phyloP scores from a whole-genome alignment of 1,139 yeast genomes.

The Taphrina pruni region DNA sequence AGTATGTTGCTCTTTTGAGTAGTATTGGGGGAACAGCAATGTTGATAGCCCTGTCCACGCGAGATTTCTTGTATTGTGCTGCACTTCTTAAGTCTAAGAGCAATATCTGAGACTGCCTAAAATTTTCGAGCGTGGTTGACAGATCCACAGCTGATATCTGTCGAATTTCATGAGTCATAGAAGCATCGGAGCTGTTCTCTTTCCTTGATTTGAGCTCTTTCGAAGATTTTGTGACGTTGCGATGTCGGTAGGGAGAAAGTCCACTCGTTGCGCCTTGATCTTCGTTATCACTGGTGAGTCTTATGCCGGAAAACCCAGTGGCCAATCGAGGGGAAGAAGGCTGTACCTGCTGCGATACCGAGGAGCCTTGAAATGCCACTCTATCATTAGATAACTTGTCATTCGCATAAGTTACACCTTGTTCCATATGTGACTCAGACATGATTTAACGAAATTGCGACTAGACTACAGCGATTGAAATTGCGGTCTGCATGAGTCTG shows the following conservation, averaged over 20 bases:
- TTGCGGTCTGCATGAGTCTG: too few relatives aligned
- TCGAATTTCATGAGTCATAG: neutral
- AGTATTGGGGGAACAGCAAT: constrained; percentile 80
- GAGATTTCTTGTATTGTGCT: constrained; percentile 63
- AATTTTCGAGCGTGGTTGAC: neutral
- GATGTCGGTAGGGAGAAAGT: neutral
- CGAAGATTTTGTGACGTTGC: neutral
- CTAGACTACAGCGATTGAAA: too few relatives aligned
- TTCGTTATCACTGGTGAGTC: neutral
- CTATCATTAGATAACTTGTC: neutral
- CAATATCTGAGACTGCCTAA: neutral
- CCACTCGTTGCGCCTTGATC: neutral
- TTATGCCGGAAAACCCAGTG: constrained; percentile 7
- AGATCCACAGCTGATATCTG: neutral
- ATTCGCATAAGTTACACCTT: neutral
- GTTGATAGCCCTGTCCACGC: constrained; percentile 65
- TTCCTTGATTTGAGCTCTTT: neutral
- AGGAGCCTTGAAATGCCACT: neutral
- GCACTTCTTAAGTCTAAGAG: constrained; percentile 71
- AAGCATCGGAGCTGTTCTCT: neutral
- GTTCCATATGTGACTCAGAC: neutral
- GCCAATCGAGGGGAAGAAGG: neutral
- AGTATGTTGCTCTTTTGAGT: constrained; percentile 69
- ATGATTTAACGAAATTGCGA: neutral
- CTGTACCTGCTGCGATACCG: neutral